These are phyloP conservation scores for Astrothelium subdiscretum DNA, from an alignment of 495 filamentous ascomycete species.

Conservation along the genomic window DNA sequence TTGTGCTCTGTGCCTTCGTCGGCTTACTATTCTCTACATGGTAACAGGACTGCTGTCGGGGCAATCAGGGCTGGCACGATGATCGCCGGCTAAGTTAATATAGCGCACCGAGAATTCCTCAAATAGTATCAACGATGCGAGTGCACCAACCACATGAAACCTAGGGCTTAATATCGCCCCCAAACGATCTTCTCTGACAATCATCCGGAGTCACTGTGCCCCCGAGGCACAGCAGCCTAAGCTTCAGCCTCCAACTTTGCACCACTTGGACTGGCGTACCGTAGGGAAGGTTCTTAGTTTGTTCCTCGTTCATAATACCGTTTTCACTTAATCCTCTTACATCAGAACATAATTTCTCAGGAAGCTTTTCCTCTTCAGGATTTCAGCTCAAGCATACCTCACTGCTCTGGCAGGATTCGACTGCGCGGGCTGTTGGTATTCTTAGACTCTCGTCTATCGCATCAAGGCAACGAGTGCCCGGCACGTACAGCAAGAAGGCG, in stretches of 20 bases:
- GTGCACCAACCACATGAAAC: background rate
- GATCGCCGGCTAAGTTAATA: background rate
- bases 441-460: background rate
- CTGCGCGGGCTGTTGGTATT: background rate
- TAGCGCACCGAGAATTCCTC: background rate
- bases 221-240: too few species aligned
- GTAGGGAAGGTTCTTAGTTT: background rate
- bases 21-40: background rate
- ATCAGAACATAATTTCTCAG: background rate
- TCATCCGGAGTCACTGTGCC: too few species aligned
- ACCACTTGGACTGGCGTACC: too few species aligned
- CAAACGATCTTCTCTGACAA: too few species aligned
- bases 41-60: background rate
- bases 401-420: background rate
- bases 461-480: background rate
- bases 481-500: background rate
- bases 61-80: background rate
- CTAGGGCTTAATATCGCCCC: background rate
- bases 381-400: background rate
- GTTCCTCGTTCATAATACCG: background rate
- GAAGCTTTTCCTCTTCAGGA: background rate
- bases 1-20: too few species aligned
- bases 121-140: background rate
- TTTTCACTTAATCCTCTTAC: background rate
- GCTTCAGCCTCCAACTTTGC: too few species aligned